Evolutionary conservation across 176 grass and related monocot species (phyloP).

Genomic region (Paspalum vaginatum): DNA sequence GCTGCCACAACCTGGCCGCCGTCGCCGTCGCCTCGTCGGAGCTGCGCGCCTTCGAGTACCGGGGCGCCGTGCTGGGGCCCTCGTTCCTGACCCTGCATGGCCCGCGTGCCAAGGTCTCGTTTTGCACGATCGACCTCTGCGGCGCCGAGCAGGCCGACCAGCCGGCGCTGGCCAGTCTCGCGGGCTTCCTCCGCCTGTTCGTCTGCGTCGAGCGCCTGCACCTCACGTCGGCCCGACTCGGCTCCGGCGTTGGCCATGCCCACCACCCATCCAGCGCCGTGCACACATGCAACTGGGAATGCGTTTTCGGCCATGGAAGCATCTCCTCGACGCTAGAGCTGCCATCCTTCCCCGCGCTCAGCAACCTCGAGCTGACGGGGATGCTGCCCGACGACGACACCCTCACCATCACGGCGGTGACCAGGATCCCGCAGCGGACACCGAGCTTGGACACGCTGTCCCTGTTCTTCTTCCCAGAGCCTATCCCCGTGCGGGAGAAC

Average conservation of each 20-base stretch:
- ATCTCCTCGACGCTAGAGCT: not conserved
- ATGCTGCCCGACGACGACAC: not conserved
- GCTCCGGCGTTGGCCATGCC: not conserved
- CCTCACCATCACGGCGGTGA: not conserved
- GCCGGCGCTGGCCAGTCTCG: not conserved
- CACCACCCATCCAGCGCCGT: too few species aligned
- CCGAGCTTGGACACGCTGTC: not conserved
- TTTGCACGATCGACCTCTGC: not conserved
- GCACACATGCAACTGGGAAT: too few species aligned
- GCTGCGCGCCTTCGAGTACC: slow-evolving; percentile 22
- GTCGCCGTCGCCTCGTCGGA: not conserved
- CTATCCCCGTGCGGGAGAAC: not conserved
- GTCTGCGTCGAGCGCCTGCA: not conserved
- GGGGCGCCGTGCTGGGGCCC: not conserved
- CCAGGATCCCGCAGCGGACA: not conserved
- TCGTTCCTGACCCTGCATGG: not conserved
- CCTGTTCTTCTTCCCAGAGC: not conserved
- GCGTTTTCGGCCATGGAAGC: not conserved
- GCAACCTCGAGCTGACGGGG: slow-evolving; percentile 14
- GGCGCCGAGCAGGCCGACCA: not conserved
- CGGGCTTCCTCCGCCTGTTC: not conserved
- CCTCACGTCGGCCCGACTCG: slow-evolving; percentile 15
- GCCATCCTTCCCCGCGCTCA: not conserved
- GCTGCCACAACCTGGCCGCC: not conserved
- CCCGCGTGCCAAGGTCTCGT: not conserved